Percentiles rank a stretch among this genome's conserved stretches.
Conservation (phyloP, 371 early-diverging fungal genomes). For the Massospora cicadina region DNA sequence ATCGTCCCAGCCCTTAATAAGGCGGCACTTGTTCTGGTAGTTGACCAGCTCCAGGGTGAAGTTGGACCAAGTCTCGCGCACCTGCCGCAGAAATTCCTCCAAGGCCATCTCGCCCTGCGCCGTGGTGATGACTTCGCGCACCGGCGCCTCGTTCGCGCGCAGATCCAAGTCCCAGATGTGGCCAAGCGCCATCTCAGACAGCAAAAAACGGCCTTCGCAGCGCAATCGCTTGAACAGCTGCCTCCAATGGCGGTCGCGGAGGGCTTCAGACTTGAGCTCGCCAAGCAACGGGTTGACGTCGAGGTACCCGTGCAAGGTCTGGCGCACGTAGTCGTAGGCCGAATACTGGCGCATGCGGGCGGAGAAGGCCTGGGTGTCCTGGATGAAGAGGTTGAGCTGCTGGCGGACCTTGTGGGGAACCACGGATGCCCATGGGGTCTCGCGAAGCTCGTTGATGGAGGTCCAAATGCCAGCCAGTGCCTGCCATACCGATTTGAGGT, state of each 20-base stretch:
- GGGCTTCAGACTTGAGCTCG: slow-evolving; percentile 87
- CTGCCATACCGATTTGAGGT: slow-evolving; percentile 88
- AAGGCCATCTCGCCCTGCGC: slow-evolving; percentile 98
- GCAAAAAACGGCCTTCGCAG: slow-evolving; percentile 41
- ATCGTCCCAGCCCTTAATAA: slow-evolving; percentile 96
- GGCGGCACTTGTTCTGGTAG: slow-evolving; percentile 90
- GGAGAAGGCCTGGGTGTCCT: slow-evolving; percentile 77
- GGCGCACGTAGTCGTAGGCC: slow-evolving; percentile 89
- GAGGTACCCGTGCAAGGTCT: slow-evolving; percentile 54
- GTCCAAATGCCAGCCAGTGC: slow-evolving; percentile 71
- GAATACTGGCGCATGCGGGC: slow-evolving; percentile 91
- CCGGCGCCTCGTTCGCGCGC: slow-evolving; percentile 56
- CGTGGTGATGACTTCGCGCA: slow-evolving; percentile 71
- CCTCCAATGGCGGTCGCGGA: slow-evolving; percentile 95
- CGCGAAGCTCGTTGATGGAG: slow-evolving; percentile 64
- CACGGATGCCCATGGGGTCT: slow-evolving; percentile 73
- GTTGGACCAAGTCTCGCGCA: slow-evolving; percentile 80
- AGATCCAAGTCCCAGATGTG: slow-evolving; percentile 90
- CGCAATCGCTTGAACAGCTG: slow-evolving; percentile 70
- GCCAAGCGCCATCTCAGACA: slow-evolving; percentile 82
- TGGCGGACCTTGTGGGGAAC: slow-evolving; percentile 80
- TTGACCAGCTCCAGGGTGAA: slow-evolving; percentile 85
- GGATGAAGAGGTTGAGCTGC: slow-evolving; percentile 65
- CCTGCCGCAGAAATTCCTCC: slow-evolving; percentile 90
- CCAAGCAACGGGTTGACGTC: slow-evolving; percentile 65